Evolutionary conservation across 768 basidiomycete genomes (phyloP), one percentile per base, ranked within the genome.

Genomic region (Auricularia heimuer): DNA sequence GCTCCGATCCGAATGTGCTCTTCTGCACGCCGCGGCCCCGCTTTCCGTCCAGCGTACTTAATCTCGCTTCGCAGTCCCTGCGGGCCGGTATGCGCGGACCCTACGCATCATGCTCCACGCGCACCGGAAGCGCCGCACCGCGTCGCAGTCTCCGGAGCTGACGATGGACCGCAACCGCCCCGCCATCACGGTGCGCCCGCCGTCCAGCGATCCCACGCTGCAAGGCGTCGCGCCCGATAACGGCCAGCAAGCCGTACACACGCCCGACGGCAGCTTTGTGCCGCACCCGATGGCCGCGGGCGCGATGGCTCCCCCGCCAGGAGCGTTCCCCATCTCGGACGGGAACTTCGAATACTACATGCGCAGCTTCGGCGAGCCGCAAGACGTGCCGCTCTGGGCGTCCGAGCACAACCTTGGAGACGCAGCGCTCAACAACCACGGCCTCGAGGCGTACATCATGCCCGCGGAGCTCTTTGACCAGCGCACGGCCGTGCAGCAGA

Each of bases 81-180:
- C 93, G 12, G 92, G 92, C 71, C 86, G 94, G 63, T 98, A 97
- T 69, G 94, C 94, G 8, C 75, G 93, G 44, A 95, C 93, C 3
- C 79, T 98, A 21, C 90, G 92, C 68, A 77, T 95, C 51, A 96
- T 96, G 88, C 74, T 97, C 63, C 92, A 92, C 1, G 71, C 64
- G 78, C 78, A 84, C 65, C 82, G 88, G 65, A 84, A 76, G 63
- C 54, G 45, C 65, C 39, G 62, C 62, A 64, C 42, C 37, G 73
- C 77, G 18, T 82, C 87, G 14, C 83, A 82, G 18, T 90, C 89
- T 18, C 88, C 87, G 0, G 82, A 83, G 67, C 72, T 81, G 14
- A 68, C 82, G 4, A 83, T 86, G 47, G 87, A 86, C 54, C 70
- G 79, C 58, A 83, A 81, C 68, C 82, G 82, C 24, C 72, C 80